Base-by-base conservation (phyloP, 2,329 filamentous ascomycete genomes). In the Corinectria fuckeliana region DNA sequence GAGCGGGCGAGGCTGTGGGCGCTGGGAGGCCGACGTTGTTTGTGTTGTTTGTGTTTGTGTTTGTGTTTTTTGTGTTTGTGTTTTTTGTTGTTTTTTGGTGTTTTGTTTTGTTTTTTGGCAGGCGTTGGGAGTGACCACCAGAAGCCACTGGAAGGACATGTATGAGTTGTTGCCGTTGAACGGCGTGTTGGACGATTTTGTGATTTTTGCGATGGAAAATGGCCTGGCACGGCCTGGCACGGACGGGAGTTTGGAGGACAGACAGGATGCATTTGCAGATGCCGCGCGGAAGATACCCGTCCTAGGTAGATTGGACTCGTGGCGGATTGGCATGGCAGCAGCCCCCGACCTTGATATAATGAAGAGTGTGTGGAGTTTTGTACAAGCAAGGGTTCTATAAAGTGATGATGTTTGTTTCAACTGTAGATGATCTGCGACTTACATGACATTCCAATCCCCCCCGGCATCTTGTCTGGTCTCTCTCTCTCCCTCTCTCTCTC, bases 71-170 rank as follows among this genome's bases (percentile, higher is more conserved):
- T n/a, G n/a, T n/a, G n/a, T n/a, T 9, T 25, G 30, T 45, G 13
- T 14, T 36, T 36, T 10, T 16, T 16, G 26, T 28, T n/a, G 16
- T 5, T 32, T 9, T 32, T 38, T 11, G 18, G 36, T 10, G 16
- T 38, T 38, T 13, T 18, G 4, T 18, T 18, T 48, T 41, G 58
- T 49, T 65, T 54, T 49, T 41, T 10, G 61, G 47, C 16, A 45
- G 64, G 64, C 58, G 58, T 66, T 65, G 54, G 64, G 56, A 59
- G 61, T 55, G 41, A 54, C 20, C 51, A 39, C 57, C 54, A 50
- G 64, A 66, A 65, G 65, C 64, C 64, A 62, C 55, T 50, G 48
- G 55, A n/a, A 10, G 36, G 30, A 36, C 38, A 45, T 51, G 53
- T 56, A 50, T 56, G 45, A 56, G 36, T 44, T 44, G 47, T 20